phyloP scores from a whole-genome alignment of 2,329 filamentous ascomycete species.

The Penicillium occitanis region DNA sequence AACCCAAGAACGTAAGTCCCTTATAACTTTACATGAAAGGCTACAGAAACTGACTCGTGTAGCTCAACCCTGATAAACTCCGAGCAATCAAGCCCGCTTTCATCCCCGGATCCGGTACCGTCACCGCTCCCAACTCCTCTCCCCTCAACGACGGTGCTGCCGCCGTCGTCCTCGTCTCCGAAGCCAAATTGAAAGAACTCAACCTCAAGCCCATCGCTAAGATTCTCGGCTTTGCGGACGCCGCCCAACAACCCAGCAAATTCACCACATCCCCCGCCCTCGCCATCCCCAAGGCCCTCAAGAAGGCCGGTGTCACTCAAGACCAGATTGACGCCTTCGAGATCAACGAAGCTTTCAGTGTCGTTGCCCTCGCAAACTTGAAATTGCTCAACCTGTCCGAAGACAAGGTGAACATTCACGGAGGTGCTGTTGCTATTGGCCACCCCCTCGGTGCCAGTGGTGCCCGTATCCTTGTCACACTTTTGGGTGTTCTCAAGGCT shows the following conservation, averaged over 20 bases:
- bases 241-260: constrained; percentile 84
- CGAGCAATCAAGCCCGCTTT: constrained; percentile 82
- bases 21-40: not conserved
- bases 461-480: constrained; percentile 86
- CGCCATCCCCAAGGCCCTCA: constrained; percentile 94
- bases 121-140: constrained; percentile 94
- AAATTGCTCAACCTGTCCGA: constrained; percentile 78
- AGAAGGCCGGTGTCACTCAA: constrained; percentile 81
- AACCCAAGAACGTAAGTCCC: constrained; percentile 76
- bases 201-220: constrained; percentile 89
- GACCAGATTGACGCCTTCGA: constrained; percentile 88
- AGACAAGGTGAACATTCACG: constrained; percentile 92
- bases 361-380: constrained; percentile 93
- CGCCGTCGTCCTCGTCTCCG: constrained; percentile 88
- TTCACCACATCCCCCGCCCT: constrained; percentile 94
- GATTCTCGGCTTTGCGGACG: constrained; percentile 96
- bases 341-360: constrained; percentile 99
- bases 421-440: constrained; percentile 90
- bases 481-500: constrained; percentile 83
- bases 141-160: constrained; percentile 94
- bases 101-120: constrained; percentile 72
- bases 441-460: constrained; percentile 91
- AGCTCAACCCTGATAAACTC: constrained; percentile 77
- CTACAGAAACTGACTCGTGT: constrained; percentile 11
- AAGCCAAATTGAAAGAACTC: constrained; percentile 89